Evolutionary conservation across 176 grass and related monocot species (phyloP), one percentile per base, ranked within the genome.

Genomic region (Eremochloa ophiuroides): DNA sequence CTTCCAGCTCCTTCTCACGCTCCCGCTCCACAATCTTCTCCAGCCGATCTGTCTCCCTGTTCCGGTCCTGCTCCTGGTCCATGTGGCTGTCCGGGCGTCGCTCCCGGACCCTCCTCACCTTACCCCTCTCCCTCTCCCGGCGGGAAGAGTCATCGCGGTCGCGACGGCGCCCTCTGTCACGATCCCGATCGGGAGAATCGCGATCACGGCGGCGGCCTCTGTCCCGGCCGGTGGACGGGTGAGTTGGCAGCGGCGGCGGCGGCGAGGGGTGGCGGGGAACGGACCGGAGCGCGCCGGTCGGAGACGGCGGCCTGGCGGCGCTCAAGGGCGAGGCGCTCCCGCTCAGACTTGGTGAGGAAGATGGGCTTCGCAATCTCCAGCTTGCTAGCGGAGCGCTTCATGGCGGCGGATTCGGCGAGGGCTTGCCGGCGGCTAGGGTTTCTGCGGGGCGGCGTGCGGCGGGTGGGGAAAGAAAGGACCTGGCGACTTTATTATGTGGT

Each of bases 1-100:
- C 79, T 0, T 97, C 94, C 15, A 97, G 83, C 86, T 97, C 92
- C 79, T 97, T 97, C 46, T 86, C 90, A 27, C 80, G 88, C 89
- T 97, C 94, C 43, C 94, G 12, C 85, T 97, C 94, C 15, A 80
- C 83, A 71, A 90, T 87, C 84, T 97, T 97, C 91, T 94, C 92
- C 66, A 75, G 10, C 11, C 94, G 89, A 1, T 84, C 85, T 2
- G 16, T 83, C 66, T 94, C 94, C 71, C 15, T 91, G 87, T 1
- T 84, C 87, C 13, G 42, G 42, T 44, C 2, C 20, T 85, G 12
- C 67, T 94, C 94, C 66, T 83, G 26, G 60, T 91, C 94, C 48
- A 44, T 44, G 13, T 44, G 42, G 42, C 13, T 15, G 42, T 44
- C 42, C 13, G 42, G 42, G 10, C 38, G 7, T 9, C 38, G 40